phyloP scores from a whole-genome alignment of 2,329 filamentous ascomycete species.

The Ophiocordyceps camponoti-saundersi region DNA sequence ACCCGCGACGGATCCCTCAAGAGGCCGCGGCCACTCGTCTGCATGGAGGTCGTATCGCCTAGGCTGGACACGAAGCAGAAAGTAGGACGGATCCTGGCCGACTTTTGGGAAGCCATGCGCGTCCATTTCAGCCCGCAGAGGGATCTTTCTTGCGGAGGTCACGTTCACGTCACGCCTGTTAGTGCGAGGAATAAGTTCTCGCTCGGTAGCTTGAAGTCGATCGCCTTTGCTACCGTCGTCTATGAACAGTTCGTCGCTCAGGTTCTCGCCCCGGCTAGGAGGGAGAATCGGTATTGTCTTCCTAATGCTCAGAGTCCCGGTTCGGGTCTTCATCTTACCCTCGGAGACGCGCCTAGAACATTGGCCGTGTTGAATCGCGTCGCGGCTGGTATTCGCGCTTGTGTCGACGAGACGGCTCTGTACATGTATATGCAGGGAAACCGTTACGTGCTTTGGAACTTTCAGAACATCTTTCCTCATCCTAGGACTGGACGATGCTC shows the following conservation, averaged over 20 bases:
- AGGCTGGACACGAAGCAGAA: conserved; percentile 17
- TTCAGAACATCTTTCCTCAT: conserved; percentile 20
- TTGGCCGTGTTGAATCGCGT: conserved; percentile 10
- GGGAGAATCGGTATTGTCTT: conserved; percentile 18
- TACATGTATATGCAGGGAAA: conserved; percentile 21
- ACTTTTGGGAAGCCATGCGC: conserved; percentile 24
- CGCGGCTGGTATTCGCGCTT: conserved; percentile 12
- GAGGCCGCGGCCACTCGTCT: conserved; percentile 18
- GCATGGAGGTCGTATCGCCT: conserved; percentile 24
- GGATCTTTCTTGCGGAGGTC: conserved; percentile 18
- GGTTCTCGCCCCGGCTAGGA: conserved; percentile 14
- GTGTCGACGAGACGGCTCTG: conserved; percentile 12
- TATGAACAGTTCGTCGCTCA: conserved; percentile 18
- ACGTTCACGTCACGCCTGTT: conserved; percentile 21
- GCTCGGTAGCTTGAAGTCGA: conserved; percentile 16
- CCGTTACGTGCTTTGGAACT: conserved; percentile 23
- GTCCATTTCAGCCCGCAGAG: conserved; percentile 21
- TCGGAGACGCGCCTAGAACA: conserved; percentile 11
- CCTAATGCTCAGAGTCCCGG: conserved; percentile 15
- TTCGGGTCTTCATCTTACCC: conserved; percentile 12
- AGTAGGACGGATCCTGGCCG: conserved; percentile 15
- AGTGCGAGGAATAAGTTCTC: conserved; percentile 16
- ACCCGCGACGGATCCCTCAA: conserved; percentile 22
- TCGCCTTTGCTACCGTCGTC: conserved; percentile 17
- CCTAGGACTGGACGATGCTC: conserved; percentile 19